These are phyloP conservation scores for Limonomyces culmigenus DNA, from an alignment of 1,284 basidiomycete species.

Conservation along the genomic window DNA sequence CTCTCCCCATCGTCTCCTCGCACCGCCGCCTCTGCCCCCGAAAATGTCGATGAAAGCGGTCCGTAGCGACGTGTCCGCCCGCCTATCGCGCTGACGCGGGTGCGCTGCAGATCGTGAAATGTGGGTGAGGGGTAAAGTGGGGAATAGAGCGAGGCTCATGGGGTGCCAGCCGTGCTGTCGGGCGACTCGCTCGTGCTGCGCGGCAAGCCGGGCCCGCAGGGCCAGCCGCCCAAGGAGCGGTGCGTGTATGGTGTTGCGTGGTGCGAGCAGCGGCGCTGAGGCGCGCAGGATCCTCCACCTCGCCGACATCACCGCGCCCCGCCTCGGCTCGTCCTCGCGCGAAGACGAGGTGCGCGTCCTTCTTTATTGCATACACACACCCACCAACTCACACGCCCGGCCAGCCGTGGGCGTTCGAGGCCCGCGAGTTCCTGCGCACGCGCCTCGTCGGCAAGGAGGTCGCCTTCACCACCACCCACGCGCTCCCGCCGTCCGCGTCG, in stretches of 20 bases:
- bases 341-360: constrained; percentile 63
- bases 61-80: constrained; percentile 12
- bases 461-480: constrained; percentile 61
- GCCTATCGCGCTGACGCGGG: constrained; percentile 7
- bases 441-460: constrained; percentile 83
- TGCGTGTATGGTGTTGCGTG: constrained; percentile 66
- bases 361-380: too few relatives aligned
- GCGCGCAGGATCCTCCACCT: constrained; percentile 65
- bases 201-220: constrained; percentile 59
- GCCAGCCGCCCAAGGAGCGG: constrained; percentile 81
- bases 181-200: constrained; percentile 79
- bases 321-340: constrained; percentile 61
- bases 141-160: constrained; percentile 5
- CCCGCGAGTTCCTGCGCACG: constrained; percentile 80
- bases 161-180: constrained; percentile 59
- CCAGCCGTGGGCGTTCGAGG: constrained; percentile 82
- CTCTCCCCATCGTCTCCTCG: not conserved
- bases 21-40: not conserved
- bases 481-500: constrained; percentile 43
- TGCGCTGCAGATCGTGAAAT: constrained; percentile 47
- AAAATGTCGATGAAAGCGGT: constrained; percentile 57
- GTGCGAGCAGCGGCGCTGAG: constrained; percentile 90
- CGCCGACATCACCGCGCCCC: constrained; percentile 68
- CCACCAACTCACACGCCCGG: too few relatives aligned
- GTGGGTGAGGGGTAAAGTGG: constrained; percentile 18